Percentiles rank a stretch among this genome's conserved stretches.
phyloP scores from a whole-genome alignment of 352 stramenopile species.

The Phytophthora ramorum region DNA sequence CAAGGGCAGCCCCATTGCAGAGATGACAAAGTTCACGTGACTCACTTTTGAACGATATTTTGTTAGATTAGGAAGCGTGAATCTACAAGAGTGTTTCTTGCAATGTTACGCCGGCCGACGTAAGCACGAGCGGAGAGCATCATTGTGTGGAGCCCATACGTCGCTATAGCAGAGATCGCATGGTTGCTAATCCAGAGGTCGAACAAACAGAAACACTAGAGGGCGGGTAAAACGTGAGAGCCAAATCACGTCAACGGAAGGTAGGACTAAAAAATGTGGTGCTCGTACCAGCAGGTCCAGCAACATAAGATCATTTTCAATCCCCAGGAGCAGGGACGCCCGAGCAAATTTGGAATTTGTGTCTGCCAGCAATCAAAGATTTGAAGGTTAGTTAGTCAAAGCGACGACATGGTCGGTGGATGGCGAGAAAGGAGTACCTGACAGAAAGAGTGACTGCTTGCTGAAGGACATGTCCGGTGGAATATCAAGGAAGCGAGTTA shows the following conservation, averaged over 20 bases:
- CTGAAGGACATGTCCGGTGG: slow-evolving; percentile 75
- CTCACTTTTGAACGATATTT: slow-evolving; percentile 4
- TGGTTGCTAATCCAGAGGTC: slow-evolving; percentile 76
- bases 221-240: slow-evolving; percentile 16
- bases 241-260: background rate
- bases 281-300: slow-evolving; percentile 84
- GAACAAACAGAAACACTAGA: slow-evolving; percentile 72
- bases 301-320: slow-evolving; percentile 90
- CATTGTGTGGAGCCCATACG: slow-evolving; percentile 60
- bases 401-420: background rate
- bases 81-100: slow-evolving; percentile 66
- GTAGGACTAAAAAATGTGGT: background rate
- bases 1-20: slow-evolving; percentile 8
- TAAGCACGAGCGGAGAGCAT: slow-evolving; percentile 46
- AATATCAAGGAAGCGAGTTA: slow-evolving; percentile 73
- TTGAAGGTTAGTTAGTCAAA: background rate
- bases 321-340: slow-evolving; percentile 70
- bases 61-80: slow-evolving; percentile 72
- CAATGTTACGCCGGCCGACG: slow-evolving; percentile 58
- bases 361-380: slow-evolving; percentile 40
- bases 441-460: slow-evolving; percentile 71
- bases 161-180: slow-evolving; percentile 65
- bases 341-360: slow-evolving; percentile 56
- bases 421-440: slow-evolving; percentile 40
- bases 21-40: background rate